phyloP scores from a whole-genome alignment of 306 rosid genomes.

The Vachellia pachyceras region DNA sequence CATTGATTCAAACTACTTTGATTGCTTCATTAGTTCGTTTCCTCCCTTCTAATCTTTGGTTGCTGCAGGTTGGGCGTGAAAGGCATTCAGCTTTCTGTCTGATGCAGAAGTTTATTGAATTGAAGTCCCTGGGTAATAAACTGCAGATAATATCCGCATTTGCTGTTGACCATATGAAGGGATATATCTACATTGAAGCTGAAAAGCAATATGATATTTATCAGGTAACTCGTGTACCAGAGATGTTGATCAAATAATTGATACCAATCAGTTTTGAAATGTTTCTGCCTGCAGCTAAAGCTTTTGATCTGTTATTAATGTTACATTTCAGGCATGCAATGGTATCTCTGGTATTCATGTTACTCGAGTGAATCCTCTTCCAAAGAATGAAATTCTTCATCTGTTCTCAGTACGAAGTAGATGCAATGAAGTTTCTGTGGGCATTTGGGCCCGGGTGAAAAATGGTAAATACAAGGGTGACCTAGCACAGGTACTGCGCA shows the following conservation, averaged over 20 bases:
- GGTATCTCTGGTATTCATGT: slow-evolving; percentile 78
- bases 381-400: slow-evolving; percentile 73
- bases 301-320: slow-evolving; percentile 7
- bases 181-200: slow-evolving; percentile 81
- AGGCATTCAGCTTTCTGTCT: slow-evolving; percentile 78
- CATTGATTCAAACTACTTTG: neutral
- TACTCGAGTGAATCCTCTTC: slow-evolving; percentile 72
- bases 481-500: slow-evolving; percentile 76
- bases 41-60: slow-evolving; percentile 22
- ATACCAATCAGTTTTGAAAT: slow-evolving; percentile 8
- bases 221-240: slow-evolving; percentile 60
- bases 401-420: slow-evolving; percentile 59
- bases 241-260: slow-evolving; percentile 27
- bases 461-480: slow-evolving; percentile 95
- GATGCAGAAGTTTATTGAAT: slow-evolving; percentile 94
- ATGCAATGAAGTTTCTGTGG: slow-evolving; percentile 65
- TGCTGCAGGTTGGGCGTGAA: slow-evolving; percentile 91
- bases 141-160: slow-evolving; percentile 82
- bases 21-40: neutral
- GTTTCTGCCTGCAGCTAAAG: slow-evolving; percentile 10
- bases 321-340: slow-evolving; percentile 70
- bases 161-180: slow-evolving; percentile 84
- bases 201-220: slow-evolving; percentile 75
- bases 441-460: slow-evolving; percentile 90
- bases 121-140: slow-evolving; percentile 71